Conservation (phyloP, 1,284 basidiomycete species). For the Irpex lacteus region DNA sequence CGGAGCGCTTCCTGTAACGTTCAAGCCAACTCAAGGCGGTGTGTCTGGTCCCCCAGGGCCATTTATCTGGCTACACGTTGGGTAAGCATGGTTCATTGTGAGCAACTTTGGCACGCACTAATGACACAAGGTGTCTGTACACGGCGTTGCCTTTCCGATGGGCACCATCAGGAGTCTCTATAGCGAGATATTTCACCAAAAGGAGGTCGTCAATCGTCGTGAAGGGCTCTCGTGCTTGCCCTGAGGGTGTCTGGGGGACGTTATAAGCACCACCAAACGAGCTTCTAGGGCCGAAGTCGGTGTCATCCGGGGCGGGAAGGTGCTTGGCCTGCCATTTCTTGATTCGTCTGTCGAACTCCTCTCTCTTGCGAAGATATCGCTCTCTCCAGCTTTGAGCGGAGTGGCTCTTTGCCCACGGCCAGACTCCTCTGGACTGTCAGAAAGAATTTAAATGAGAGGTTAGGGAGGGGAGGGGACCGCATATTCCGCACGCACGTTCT, state of each 20-base stretch:
- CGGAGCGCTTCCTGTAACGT: slow-evolving; percentile 42
- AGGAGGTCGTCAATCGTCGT: slow-evolving; percentile 36
- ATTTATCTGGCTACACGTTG: slow-evolving; percentile 15
- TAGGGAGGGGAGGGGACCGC: background rate
- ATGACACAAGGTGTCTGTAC: slow-evolving; percentile 38
- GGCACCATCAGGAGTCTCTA: slow-evolving; percentile 28
- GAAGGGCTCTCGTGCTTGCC: slow-evolving; percentile 20
- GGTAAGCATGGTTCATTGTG: background rate
- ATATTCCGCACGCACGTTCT: slow-evolving; percentile 17
- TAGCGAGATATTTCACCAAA: slow-evolving; percentile 41
- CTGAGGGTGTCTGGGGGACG: too few relatives aligned
- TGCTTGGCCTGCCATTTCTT: background rate
- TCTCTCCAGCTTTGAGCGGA: slow-evolving; percentile 55
- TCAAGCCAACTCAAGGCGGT: slow-evolving; percentile 55
- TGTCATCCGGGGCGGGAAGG: background rate
- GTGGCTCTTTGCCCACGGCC: slow-evolving; percentile 44
- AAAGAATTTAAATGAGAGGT: background rate
- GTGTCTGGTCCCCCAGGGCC: slow-evolving; percentile 44
- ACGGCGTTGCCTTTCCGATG: slow-evolving; percentile 41
- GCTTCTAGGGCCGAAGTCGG: background rate
- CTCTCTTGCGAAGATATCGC: slow-evolving; percentile 20
- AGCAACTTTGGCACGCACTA: slow-evolving; percentile 28
- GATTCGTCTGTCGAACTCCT: slow-evolving; percentile 3
- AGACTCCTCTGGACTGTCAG: slow-evolving; percentile 19
- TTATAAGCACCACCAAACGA: too few relatives aligned